Percentiles rank a stretch among this genome's conserved stretches.
Conservation (phyloP, 2,329 filamentous ascomycete species). For the Sporothrix euskadiensis region DNA sequence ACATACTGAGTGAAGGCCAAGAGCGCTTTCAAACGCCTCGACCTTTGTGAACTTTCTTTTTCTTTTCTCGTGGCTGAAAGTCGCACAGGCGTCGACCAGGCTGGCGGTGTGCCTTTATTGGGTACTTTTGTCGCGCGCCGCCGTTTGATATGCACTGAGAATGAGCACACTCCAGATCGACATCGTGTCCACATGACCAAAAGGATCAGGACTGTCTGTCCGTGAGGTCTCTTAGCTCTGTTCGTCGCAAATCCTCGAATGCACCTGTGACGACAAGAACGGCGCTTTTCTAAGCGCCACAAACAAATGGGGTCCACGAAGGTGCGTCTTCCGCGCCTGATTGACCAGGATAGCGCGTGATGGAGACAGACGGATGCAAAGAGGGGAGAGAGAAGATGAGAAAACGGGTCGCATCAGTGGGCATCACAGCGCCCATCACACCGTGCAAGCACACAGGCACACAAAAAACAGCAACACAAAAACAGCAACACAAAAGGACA, state of each 20-base stretch:
- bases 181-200: conserved; percentile 1
- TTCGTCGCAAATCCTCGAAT: conserved; percentile 10
- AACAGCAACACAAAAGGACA: background rate
- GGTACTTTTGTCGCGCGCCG: conserved; percentile 8
- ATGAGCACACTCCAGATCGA: background rate
- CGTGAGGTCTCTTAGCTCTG: background rate
- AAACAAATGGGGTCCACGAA: background rate
- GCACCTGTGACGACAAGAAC: background rate
- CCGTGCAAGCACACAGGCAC: background rate
- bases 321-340: background rate
- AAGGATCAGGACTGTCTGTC: background rate
- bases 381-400: background rate
- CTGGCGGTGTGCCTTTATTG: background rate
- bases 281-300: background rate
- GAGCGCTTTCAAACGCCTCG: background rate
- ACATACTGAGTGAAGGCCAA: background rate
- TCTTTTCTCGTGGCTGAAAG: background rate
- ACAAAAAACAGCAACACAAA: background rate
- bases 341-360: conserved; percentile 18
- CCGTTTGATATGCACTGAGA: conserved; percentile 4
- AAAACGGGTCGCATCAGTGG: background rate
- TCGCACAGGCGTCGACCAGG: conserved; percentile 8
- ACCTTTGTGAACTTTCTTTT: background rate
- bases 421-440: background rate
- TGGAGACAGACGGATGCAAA: background rate